Conservation (phyloP, 2,329 filamentous ascomycete species). For the Ceratocystiopsis minuta region DNA sequence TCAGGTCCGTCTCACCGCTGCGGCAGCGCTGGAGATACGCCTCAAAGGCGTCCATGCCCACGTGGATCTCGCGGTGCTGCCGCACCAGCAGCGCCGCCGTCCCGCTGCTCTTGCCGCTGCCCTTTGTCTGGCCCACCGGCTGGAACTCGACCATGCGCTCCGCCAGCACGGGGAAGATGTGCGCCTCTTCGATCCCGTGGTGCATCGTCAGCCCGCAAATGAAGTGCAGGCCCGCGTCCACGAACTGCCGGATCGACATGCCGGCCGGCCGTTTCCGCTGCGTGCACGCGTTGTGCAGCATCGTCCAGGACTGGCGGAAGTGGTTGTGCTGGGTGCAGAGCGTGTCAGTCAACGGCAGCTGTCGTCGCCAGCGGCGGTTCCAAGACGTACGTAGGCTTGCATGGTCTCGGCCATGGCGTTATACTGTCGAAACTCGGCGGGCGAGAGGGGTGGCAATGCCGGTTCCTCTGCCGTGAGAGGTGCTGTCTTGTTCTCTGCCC, state of each 20-base stretch:
- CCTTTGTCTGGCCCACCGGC: slow-evolving; percentile 14
- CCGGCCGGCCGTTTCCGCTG: slow-evolving; percentile 37
- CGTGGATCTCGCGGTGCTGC: slow-evolving; percentile 67
- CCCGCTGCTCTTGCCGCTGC: neutral
- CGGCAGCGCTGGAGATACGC: slow-evolving; percentile 46
- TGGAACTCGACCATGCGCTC: slow-evolving; percentile 63
- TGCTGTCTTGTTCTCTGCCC: no score
- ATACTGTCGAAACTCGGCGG: slow-evolving; percentile 49
- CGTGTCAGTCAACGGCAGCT: no score
- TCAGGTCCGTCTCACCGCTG: slow-evolving; percentile 41
- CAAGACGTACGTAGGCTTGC: slow-evolving; percentile 36
- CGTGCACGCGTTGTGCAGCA: slow-evolving; percentile 48
- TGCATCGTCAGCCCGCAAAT: slow-evolving; percentile 53
- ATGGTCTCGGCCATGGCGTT: slow-evolving; percentile 60
- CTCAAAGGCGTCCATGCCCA: slow-evolving; percentile 50
- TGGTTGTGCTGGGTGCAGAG: slow-evolving; percentile 45
- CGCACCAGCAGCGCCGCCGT: slow-evolving; percentile 42
- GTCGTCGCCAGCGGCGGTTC: no score
- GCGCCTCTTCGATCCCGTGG: slow-evolving; percentile 66
- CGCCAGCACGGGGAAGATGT: slow-evolving; percentile 65
- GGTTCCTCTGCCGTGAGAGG: neutral
- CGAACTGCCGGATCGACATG: slow-evolving; percentile 51
- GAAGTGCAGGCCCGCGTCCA: slow-evolving; percentile 51
- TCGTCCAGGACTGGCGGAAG: slow-evolving; percentile 58
- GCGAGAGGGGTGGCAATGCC: slow-evolving; percentile 41